These are phyloP conservation scores for Penicillium olsonii DNA, from an alignment of 2,329 filamentous ascomycete species.

Conservation along the genomic window DNA sequence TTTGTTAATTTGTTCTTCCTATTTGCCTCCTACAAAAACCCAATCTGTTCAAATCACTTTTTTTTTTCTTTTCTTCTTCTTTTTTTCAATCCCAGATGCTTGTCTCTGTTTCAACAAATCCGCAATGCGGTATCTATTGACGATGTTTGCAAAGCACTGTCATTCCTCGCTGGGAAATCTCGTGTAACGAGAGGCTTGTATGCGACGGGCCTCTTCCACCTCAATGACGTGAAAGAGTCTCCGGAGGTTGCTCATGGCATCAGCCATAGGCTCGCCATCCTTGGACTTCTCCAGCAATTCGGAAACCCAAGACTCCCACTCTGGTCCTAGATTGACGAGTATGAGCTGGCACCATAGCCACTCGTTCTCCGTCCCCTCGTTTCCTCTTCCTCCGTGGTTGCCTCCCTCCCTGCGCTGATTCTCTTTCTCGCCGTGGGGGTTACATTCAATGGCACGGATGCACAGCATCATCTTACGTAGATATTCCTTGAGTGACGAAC, in stretches of 20 bases:
- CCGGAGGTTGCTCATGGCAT: not conserved
- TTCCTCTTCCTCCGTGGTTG: not conserved
- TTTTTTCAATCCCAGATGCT: not conserved
- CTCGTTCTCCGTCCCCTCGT: not conserved
- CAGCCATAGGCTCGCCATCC: not conserved
- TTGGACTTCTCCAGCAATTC: not conserved
- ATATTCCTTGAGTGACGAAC: slow-evolving; percentile 7
- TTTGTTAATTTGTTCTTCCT: not conserved
- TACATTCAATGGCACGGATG: slow-evolving; percentile 8
- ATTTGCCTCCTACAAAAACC: not conserved
- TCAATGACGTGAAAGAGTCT: slow-evolving; percentile 1
- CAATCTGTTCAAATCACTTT: slow-evolving; percentile 1
- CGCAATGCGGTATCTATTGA: not conserved
- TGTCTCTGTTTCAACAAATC: not conserved
- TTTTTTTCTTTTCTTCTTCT: not conserved
- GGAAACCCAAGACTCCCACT: slow-evolving; percentile 6
- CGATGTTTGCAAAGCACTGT: not conserved
- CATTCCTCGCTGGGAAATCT: not conserved
- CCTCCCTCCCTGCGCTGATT: not conserved
- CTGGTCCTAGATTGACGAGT: slow-evolving; percentile 5
- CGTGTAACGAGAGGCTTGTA: slow-evolving; percentile 3
- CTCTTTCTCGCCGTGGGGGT: slow-evolving; percentile 1
- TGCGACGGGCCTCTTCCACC: not conserved
- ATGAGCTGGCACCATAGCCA: slow-evolving; percentile 13
- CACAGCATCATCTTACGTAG: slow-evolving; percentile 5